Evolutionary conservation across 805 yeast genomes (phyloP).

Genomic region (Candida vartiovaarae): DNA sequence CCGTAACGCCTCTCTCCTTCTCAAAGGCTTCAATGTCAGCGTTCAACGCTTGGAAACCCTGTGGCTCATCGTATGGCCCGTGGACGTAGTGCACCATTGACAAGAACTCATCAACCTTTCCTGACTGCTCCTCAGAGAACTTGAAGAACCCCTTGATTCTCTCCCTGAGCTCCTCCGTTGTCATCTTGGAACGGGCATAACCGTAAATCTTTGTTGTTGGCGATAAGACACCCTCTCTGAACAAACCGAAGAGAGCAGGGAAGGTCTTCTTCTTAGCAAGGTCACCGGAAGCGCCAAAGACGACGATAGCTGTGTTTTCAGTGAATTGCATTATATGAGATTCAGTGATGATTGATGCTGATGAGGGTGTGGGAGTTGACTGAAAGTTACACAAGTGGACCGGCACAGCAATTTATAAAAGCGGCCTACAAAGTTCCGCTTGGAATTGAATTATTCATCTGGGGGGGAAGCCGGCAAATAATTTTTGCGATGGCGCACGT

Average conservation of each 20-base stretch:
- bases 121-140: constrained; percentile 35
- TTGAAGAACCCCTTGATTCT: constrained; percentile 62
- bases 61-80: constrained; percentile 76
- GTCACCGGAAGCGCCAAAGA: constrained; percentile 94
- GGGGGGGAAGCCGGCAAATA: no score
- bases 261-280: constrained; percentile 93
- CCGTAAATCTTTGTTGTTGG: constrained; percentile 71
- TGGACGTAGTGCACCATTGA: constrained; percentile 57
- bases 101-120: constrained; percentile 57
- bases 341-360: constrained; percentile 1
- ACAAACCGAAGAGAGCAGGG: constrained; percentile 76
- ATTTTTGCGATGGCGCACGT: no score
- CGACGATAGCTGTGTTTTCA: constrained; percentile 65
- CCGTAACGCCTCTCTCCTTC: constrained; percentile 31
- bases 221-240: constrained; percentile 72
- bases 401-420: no score
- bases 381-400: background rate
- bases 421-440: no score
- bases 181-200: constrained; percentile 80
- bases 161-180: constrained; percentile 56
- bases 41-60: constrained; percentile 60
- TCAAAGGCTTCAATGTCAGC: constrained; percentile 55
- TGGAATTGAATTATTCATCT: no score
- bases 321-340: constrained; percentile 35
- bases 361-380: background rate